phyloP scores from a whole-genome alignment of 192 early-diverging fungal species.

The Coemansia sp. region DNA sequence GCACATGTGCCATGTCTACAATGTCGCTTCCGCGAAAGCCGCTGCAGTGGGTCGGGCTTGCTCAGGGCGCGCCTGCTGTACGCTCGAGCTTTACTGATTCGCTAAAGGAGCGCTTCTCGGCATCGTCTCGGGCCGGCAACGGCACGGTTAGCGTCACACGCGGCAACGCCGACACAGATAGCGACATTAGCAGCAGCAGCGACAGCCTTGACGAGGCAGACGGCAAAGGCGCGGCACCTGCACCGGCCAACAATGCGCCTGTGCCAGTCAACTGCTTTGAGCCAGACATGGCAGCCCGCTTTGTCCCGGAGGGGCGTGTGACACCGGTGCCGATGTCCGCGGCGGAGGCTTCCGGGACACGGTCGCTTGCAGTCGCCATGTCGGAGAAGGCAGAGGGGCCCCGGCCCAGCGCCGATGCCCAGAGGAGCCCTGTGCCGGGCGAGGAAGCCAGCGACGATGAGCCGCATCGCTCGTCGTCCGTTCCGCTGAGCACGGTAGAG shows the following conservation, averaged over 20 bases:
- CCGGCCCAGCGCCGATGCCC: background rate
- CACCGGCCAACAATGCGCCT: background rate
- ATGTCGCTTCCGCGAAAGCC: conserved; percentile 7
- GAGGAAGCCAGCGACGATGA: background rate
- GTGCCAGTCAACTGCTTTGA: too few species aligned
- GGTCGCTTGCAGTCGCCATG: background rate
- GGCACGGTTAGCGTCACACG: background rate
- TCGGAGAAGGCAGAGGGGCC: background rate
- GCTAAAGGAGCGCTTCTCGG: conserved; percentile 39
- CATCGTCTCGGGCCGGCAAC: conserved; percentile 1
- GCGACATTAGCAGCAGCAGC: conserved; percentile 9
- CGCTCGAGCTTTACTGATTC: conserved; percentile 25
- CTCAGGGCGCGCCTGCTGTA: conserved; percentile 6
- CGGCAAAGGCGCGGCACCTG: background rate
- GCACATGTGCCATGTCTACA: background rate
- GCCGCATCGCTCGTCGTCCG: conserved; percentile 14
- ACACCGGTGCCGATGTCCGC: too few species aligned
- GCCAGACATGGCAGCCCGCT: too few species aligned
- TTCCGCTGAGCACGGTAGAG: conserved; percentile 30
- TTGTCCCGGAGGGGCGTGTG: too few species aligned
- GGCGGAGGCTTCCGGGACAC: too few species aligned
- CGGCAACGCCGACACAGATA: background rate
- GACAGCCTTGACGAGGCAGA: background rate
- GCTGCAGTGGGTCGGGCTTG: conserved; percentile 27
- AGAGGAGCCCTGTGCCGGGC: background rate